These are phyloP conservation scores for Trametes maxima DNA, from an alignment of 768 basidiomycete genomes.

Conservation along the genomic window DNA sequence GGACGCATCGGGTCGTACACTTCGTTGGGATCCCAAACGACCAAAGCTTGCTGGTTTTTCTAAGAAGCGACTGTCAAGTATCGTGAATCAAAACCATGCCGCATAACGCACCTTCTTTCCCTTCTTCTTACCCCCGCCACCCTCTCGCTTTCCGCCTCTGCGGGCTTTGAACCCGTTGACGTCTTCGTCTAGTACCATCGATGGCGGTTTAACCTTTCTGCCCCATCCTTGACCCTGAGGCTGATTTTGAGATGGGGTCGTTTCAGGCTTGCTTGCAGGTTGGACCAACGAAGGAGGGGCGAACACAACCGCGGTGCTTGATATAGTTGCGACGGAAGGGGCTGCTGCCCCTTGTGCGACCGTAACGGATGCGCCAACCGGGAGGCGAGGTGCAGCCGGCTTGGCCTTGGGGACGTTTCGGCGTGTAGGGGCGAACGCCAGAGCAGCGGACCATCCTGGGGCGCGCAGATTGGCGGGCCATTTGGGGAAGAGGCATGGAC, in stretches of 20 bases:
- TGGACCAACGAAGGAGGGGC: slow-evolving; percentile 65
- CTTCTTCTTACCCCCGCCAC: slow-evolving; percentile 45
- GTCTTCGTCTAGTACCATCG: slow-evolving; percentile 88
- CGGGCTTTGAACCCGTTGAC: slow-evolving; percentile 78
- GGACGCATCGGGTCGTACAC: slow-evolving; percentile 81
- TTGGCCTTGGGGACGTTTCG: slow-evolving; percentile 64
- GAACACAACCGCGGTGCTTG: slow-evolving; percentile 66
- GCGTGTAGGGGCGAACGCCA: slow-evolving; percentile 85
- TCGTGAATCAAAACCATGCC: not conserved
- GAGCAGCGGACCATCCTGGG: slow-evolving; percentile 86
- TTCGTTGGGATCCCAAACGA: slow-evolving; percentile 78
- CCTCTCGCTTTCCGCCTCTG: slow-evolving; percentile 55
- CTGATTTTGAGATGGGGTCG: slow-evolving; percentile 37
- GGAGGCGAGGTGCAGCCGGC: slow-evolving; percentile 50
- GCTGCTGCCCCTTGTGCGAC: slow-evolving; percentile 24
- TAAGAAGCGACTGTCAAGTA: slow-evolving; percentile 45
- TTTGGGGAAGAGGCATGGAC: slow-evolving; percentile 28
- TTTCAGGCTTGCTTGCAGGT: slow-evolving; percentile 33
- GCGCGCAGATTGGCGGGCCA: slow-evolving; percentile 26
- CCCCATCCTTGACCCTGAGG: slow-evolving; percentile 70
- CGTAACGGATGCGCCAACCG: slow-evolving; percentile 63
- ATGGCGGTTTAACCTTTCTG: slow-evolving; percentile 87
- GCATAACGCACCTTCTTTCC: slow-evolving; percentile 58
- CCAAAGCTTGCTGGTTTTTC: slow-evolving; percentile 54
- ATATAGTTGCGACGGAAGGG: slow-evolving; percentile 36